Base-by-base conservation (phyloP, 78 protist genomes). In the Cavenderia fasciculata region DNA sequence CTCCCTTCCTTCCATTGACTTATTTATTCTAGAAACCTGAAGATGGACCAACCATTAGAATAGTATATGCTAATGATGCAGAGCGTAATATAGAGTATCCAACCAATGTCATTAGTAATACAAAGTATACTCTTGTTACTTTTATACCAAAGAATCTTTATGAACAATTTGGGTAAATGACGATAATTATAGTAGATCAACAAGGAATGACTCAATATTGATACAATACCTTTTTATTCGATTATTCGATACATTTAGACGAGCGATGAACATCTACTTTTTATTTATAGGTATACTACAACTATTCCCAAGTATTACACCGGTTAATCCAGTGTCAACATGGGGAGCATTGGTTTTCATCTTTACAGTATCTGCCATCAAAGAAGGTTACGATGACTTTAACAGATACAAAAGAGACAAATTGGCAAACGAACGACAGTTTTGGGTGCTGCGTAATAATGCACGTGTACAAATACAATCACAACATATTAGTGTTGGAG, bases 101-200 rank as follows among this genome's bases (percentile, higher is more conserved):
- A 0, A 69, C 7, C 31, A 87, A 95, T 66, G 29, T 34, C 12
- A 87, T 95, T 23, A 57, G 82, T 36, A 95, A 93, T 77, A 82
- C 96, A 0, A 95, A 94, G 68, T 97, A 97, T 82, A 94, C 94
- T 1, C 4, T 66, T 23, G 4, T 77, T 21, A 85, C 71, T 2
- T 97, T 97, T 36, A 19, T 95, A 21, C 95, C 95, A 21, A 54
- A 57, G 56, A 95, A 95, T 68, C 10, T 97, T 2, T 59, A 43
- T 21, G 97, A 95, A 29, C 98, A 97, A 71, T 97, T 94, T 85
- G 66, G 93, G n/a, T n/a, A n/a, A n/a, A n/a, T n/a, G n/a, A n/a
- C n/a, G n/a, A n/a, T n/a, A n/a, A n/a, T n/a, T 47, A 65, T n/a
- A 7, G 49, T 78, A 27, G 21, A 7, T 4, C 54, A 2, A 4